Evolutionary conservation across 768 basidiomycete species (phyloP).

Genomic region (Neoboletus subvelutipes): DNA sequence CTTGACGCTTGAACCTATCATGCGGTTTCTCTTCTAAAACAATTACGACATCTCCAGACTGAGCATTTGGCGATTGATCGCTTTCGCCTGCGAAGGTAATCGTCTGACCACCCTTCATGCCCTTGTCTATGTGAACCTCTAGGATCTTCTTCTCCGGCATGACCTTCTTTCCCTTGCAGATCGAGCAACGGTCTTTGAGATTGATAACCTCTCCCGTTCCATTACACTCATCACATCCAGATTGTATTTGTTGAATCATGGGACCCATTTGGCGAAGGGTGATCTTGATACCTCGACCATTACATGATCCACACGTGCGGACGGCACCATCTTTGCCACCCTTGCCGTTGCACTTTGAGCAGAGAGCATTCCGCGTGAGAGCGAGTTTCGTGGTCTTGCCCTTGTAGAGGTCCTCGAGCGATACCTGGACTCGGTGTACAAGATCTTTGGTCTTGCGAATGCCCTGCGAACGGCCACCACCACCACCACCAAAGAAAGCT

Average conservation of each 20-base stretch:
- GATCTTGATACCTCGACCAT: constrained; percentile 87
- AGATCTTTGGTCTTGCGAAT: constrained; percentile 97
- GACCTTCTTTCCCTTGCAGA: constrained; percentile 95
- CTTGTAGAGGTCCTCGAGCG: constrained; percentile 98
- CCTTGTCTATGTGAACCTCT: constrained; percentile 98
- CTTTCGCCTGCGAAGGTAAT: constrained; percentile 88
- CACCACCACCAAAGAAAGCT: constrained; percentile 69
- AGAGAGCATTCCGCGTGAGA: constrained; percentile 92
- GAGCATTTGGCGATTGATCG: constrained; percentile 84
- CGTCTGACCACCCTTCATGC: constrained; percentile 93
- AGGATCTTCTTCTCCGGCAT: constrained; percentile 92
- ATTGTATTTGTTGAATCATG: constrained; percentile 99
- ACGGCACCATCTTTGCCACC: constrained; percentile 98
- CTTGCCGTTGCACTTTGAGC: constrained; percentile 90
- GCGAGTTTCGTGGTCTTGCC: constrained; percentile 99
- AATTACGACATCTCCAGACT: constrained; percentile 93
- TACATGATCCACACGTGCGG: constrained; percentile 70
- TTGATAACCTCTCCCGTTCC: constrained; percentile 97
- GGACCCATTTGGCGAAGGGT: constrained; percentile 97
- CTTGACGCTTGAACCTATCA: constrained; percentile 83
- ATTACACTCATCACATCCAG: constrained; percentile 88
- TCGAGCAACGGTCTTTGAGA: constrained; percentile 85
- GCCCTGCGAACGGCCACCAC: constrained; percentile 61
- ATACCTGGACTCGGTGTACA: constrained; percentile 92
- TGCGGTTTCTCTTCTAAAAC: constrained; percentile 93